phyloP scores from a whole-genome alignment of 495 filamentous ascomycete genomes.

The Hypoxylon lienhwacheense region DNA sequence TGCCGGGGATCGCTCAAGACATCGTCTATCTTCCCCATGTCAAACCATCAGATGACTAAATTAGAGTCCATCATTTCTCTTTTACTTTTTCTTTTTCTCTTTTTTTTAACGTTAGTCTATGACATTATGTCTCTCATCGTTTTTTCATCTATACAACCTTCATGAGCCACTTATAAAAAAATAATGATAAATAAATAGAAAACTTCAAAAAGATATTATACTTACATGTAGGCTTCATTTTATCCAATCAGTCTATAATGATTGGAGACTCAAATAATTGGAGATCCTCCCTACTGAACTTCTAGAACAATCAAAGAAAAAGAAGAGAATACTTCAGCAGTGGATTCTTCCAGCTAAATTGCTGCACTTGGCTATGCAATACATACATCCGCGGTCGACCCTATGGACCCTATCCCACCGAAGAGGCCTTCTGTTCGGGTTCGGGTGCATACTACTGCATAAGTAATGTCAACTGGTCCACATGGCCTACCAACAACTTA shows the following conservation, averaged over 20 bases:
- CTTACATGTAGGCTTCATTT: too few species aligned
- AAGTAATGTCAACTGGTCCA: slow-evolving; percentile 33
- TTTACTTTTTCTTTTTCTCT: slow-evolving; percentile 15
- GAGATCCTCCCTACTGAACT: slow-evolving; percentile 6
- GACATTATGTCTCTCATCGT: too few species aligned
- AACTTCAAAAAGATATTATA: too few species aligned
- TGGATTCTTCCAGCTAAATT: slow-evolving; percentile 6
- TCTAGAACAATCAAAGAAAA: slow-evolving; percentile 31
- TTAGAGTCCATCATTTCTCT: slow-evolving; percentile 7
- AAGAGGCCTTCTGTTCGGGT: slow-evolving; percentile 17
- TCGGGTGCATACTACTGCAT: slow-evolving; percentile 27
- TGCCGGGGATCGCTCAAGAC: slow-evolving; percentile 33
- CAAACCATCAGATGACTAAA: slow-evolving; percentile 25
- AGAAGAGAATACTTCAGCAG: slow-evolving; percentile 10
- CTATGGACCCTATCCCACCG: slow-evolving; percentile 28
- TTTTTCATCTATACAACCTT: too few species aligned
- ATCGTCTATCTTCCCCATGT: slow-evolving; percentile 34
- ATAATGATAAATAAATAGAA: neutral
- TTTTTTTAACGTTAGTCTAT: too few species aligned
- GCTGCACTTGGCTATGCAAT: too few species aligned
- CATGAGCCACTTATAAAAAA: slow-evolving; percentile 1
- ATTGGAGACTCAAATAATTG: slow-evolving; percentile 2
- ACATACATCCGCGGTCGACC: slow-evolving; percentile 25
- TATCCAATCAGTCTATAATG: too few species aligned
- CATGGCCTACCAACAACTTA: slow-evolving; percentile 9